Evolutionary conservation across 2,329 filamentous ascomycete species (phyloP), one percentile per base, ranked within the genome.

Genomic region (Fusarium sp.): DNA sequence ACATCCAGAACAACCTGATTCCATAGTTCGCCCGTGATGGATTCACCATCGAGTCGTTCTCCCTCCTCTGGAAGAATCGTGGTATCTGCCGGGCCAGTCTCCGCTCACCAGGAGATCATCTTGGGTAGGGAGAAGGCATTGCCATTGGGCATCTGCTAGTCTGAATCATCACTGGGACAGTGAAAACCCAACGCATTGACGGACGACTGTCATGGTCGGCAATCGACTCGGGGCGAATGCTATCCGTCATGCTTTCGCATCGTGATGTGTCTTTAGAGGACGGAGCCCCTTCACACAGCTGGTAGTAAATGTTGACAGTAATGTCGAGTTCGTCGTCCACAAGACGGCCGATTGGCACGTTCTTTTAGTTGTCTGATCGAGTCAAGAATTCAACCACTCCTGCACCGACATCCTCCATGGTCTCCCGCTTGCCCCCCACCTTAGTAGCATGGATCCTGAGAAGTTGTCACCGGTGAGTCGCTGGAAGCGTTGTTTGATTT

Each of bases 111-210:
- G 13, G 22, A 14, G 7, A 16, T 22, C 8, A 25, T 77, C 31
- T 38, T 68, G 33, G 64, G 74, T 11, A 68, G 66, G 9, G 61
- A 56, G 45, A 77, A 77, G 6, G 66, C 66, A 22, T 65, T 61
- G 50, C 61, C 63, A 1, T 42, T n/a, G 9, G 33, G 18, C 31
- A 16, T 20, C 57, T 69, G 66, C 31, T 31, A 73, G 27, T 77
- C 70, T 4, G 70, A 74, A 31, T 66, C 57, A 25, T 77, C 70
- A n/a, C 66, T 57, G 10, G 69, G 52, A 16, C 45, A 66, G 14
- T 20, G 38, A 5, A 20, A 42, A 14, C 38, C 38, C n/a, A 42
- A 13, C 6, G 11, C 6, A 16, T 36, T 10, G 29, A 31, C 8
- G 2, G 29, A 8, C 8, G 29, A 29, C 9, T 31, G 29, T 11